These are phyloP conservation scores for Scheffersomyces cryptocercus DNA, from an alignment of 1,139 yeast genomes.

Conservation along the genomic window DNA sequence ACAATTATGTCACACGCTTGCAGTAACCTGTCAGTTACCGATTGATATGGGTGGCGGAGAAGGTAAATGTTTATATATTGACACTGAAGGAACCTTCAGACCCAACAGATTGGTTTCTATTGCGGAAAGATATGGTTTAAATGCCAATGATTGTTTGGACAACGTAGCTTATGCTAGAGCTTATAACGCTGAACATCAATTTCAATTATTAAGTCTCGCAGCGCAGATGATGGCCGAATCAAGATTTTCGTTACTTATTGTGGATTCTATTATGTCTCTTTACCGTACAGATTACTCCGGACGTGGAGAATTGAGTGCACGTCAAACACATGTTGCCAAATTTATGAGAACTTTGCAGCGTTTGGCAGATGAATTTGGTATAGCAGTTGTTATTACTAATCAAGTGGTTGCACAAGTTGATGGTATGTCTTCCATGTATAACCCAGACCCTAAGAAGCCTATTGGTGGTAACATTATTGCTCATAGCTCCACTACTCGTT, in stretches of 20 bases:
- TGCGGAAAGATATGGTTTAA: constrained; percentile 88
- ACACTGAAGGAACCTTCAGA: constrained; percentile 95
- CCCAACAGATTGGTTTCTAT: constrained; percentile 88
- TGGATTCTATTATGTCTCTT: constrained; percentile 94
- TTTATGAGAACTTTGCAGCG: constrained; percentile 90
- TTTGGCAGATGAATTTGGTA: constrained; percentile 96
- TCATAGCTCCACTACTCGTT: constrained; percentile 91
- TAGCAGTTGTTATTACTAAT: constrained; percentile 96
- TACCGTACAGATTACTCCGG: constrained; percentile 96
- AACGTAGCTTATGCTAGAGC: constrained; percentile 98
- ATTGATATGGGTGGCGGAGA: constrained; percentile 99
- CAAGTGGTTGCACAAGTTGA: constrained; percentile 99
- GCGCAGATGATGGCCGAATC: constrained; percentile 97
- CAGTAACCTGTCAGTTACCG: constrained; percentile 95
- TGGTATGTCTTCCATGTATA: constrained; percentile 78
- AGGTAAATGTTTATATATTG: constrained; percentile 94
- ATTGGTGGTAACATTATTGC: constrained; percentile 99
- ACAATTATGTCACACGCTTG: constrained; percentile 93
- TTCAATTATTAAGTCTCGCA: constrained; percentile 82
- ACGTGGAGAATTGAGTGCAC: constrained; percentile 92
- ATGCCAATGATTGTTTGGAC: constrained; percentile 92
- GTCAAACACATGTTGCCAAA: constrained; percentile 93
- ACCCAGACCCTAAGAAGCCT: constrained; percentile 98
- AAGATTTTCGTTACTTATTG: constrained; percentile 76
- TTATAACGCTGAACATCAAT: constrained; percentile 94